Base-by-base conservation (phyloP, 2,329 filamentous ascomycete species). In the Calonectria fujianensis region DNA sequence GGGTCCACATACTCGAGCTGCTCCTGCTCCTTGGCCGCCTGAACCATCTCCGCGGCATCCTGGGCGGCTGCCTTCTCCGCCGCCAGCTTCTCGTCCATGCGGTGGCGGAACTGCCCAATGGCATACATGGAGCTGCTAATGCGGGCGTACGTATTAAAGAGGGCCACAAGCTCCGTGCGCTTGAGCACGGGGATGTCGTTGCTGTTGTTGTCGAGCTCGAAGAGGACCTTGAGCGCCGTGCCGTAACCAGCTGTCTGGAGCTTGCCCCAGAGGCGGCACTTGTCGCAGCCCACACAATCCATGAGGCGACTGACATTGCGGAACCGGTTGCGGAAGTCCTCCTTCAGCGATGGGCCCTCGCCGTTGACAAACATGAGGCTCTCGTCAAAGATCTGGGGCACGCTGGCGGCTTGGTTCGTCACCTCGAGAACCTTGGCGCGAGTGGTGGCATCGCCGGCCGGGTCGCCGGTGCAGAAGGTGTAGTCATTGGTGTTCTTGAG, bases 241-340 rank as follows among this genome's bases (percentile, higher is more conserved):
- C 97, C 97, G 83, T 98, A 98, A 3, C 97, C 97, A 16, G 95
- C 94, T 0, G 96, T 98, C 86, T 99, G 97, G 48, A 99, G 87
- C 86, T 99, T 99, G 64, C 97, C 97, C 97, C 97, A 99, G 3
- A 99, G 92, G 11, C 97, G 93, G 86, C 97, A 99, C 87, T 99
- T 99, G 87, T 99, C 97, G 85, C 97, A 99, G 57, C 97, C 97
- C 27, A 98, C 96, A 80, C 97, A 99, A 85, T 99, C 97, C 97
- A 99, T 99, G 77, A 98, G 90, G 51, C 97, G 93, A 84, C 95
- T 98, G 75, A 99, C 95, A 83, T 99, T 99, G 83, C 97, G 93
- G 90, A 99, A 99, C 20, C 97, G 94, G 85, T 97, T 97, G 80
- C 95, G 94, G 89, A 99, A 99, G 83, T 99, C 97, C 83, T 98